These are phyloP conservation scores for Microsporum audouinii DNA, from an alignment of 2,329 filamentous ascomycete species.

Conservation along the genomic window DNA sequence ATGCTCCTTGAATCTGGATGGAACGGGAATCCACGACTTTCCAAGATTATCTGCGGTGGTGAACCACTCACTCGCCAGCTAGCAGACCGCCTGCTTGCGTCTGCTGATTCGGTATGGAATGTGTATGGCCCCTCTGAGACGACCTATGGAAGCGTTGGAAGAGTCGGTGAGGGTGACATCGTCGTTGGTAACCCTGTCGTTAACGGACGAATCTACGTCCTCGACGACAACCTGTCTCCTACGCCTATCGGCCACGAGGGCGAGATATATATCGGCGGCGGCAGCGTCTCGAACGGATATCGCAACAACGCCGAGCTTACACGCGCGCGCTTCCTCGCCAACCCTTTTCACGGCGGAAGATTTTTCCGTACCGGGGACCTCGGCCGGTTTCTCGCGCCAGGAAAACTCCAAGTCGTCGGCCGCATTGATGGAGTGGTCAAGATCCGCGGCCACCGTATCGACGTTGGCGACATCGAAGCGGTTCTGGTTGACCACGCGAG, in stretches of 20 bases:
- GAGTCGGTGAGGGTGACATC: not conserved
- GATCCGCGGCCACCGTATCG: conserved; percentile 2
- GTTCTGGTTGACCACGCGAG: not conserved
- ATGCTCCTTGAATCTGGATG: conserved; percentile 13
- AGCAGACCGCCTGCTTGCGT: conserved; percentile 11
- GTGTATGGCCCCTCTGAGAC: conserved; percentile 19
- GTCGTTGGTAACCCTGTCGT: conserved; percentile 22
- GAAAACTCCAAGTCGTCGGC: conserved; percentile 1
- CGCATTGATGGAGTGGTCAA: conserved; percentile 3
- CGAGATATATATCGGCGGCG: conserved; percentile 32
- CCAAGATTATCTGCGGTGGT: not conserved
- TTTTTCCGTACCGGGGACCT: conserved; percentile 5
- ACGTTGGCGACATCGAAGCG: conserved; percentile 3
- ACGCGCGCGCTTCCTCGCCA: conserved; percentile 15
- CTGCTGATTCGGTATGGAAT: conserved; percentile 10
- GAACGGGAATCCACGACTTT: not conserved
- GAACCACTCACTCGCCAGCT: conserved; percentile 1
- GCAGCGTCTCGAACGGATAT: conserved; percentile 19
- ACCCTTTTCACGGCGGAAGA: conserved; percentile 8
- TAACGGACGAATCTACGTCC: conserved; percentile 30
- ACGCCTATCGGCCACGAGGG: conserved; percentile 33
- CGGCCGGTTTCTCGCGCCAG: not conserved
- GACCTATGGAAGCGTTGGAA: conserved; percentile 10
- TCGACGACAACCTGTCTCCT: conserved; percentile 29
- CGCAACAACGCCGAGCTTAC: conserved; percentile 14